Base-by-base conservation (phyloP, 2,329 filamentous ascomycete species). In the Penicillium sp. region DNA sequence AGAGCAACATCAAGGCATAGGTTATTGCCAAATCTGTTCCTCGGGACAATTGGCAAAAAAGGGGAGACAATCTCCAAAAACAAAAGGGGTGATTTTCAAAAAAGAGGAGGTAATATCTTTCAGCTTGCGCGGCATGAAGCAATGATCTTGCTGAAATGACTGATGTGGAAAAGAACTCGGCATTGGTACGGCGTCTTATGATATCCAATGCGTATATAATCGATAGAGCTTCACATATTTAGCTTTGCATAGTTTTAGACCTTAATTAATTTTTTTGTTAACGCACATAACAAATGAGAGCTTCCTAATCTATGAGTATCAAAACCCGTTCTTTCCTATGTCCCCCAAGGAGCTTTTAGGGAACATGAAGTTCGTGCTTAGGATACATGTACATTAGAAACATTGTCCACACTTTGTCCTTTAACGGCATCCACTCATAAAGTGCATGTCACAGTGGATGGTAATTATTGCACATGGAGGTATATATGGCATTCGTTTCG, bases 1-100 rank as follows among this genome's bases (percentile, higher is more conserved):
- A 83, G 67, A 67, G 69, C 39, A 56, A 47, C 10, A 51, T 53
- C 45, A 64, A 63, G 55, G 56, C 62, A 51, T 64, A 43, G 53
- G 34, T 34, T 18, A 8, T 30, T 39, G n/a, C 16, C 32, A 16
- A 34, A 13, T 8, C 27, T 39, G 7, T 11, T 29, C 1, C 7
- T n/a, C 2, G 11, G 26, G n/a, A 4, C 11, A 10, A 19, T 9
- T n/a, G 16, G 13, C 1, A 4, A 43, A 7, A n/a, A 14, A 18
- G 26, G 26, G 30, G 29, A 36, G 51, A 19, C 36, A 34, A 27
- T 26, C 27, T 7, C 16, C 3, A 7, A 16, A n/a, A 30, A 32
- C 30, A 39, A 39, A 39, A 11, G 36, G 36, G 36, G 18, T 19
- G 36, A 19, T 19, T 19, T 39, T 19, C n/a, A 49, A 11, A 30